Conservation (phyloP, 345 rosid genomes). For the Acer yangbiense region DNA sequence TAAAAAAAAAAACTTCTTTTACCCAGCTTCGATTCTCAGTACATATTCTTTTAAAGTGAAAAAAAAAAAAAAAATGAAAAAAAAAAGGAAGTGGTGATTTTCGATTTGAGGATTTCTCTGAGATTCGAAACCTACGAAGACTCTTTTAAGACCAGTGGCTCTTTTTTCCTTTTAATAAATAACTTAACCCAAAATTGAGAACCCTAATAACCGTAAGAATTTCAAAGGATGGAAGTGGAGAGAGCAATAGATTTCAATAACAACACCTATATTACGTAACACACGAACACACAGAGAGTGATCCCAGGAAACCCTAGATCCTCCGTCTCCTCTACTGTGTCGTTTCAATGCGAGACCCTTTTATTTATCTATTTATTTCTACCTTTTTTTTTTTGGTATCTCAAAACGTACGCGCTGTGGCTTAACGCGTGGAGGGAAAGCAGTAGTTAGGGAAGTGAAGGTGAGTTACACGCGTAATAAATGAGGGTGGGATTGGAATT, state of each 20-base stretch:
- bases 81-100: slow-evolving; percentile 2
- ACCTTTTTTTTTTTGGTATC: neutral
- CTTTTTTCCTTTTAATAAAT: neutral
- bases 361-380: neutral
- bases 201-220: slow-evolving; percentile 29
- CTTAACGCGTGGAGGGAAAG: slow-evolving; percentile 1
- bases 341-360: slow-evolving; percentile 24
- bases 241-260: slow-evolving; percentile 9
- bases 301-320: slow-evolving; percentile 69
- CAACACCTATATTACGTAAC: neutral
- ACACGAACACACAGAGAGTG: slow-evolving; percentile 33
- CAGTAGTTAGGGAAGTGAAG: no score
- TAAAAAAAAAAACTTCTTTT: slow-evolving; percentile 6
- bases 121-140: slow-evolving; percentile 32
- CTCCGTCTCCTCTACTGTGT: slow-evolving; percentile 35
- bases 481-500: slow-evolving; percentile 11
- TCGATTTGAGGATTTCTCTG: slow-evolving; percentile 3
- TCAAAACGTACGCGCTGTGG: neutral
- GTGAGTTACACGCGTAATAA: slow-evolving; percentile 23
- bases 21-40: slow-evolving; percentile 37
- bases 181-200: slow-evolving; percentile 18
- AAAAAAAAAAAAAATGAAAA: no score
- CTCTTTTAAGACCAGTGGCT: neutral
- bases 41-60: neutral
- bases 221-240: neutral